Conservation (phyloP, 2,329 filamentous ascomycete genomes). For the Fusarium sp. region DNA sequence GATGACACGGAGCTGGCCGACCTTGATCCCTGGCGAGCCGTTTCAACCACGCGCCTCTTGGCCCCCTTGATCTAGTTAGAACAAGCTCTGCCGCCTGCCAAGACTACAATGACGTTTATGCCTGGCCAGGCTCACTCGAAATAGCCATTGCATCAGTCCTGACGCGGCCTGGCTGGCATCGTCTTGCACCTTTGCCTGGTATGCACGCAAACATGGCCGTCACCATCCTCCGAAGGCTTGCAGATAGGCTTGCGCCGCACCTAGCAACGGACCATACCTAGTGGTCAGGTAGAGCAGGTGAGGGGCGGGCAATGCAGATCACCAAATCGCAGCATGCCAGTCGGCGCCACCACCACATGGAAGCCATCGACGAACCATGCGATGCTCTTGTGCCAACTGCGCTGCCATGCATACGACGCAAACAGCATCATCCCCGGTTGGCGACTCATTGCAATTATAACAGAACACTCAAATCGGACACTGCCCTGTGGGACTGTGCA, state of each 20-base stretch:
- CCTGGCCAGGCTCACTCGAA: neutral
- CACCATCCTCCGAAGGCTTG: constrained; percentile 4
- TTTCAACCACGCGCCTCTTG: neutral
- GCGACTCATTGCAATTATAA: neutral
- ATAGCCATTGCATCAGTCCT: neutral
- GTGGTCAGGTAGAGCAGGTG: no score
- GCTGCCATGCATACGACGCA: neutral
- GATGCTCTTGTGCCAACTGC: neutral
- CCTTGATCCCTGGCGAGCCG: neutral
- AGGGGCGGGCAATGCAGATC: neutral
- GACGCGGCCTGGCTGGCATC: neutral
- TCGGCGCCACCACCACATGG: neutral
- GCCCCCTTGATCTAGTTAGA: no score
- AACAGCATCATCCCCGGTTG: neutral
- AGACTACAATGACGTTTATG: neutral
- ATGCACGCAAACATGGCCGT: neutral
- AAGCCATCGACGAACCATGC: neutral
- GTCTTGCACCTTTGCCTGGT: neutral
- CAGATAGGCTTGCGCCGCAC: neutral
- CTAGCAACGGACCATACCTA: no score
- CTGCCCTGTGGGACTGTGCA: neutral
- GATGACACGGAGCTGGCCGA: neutral
- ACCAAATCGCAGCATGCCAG: neutral
- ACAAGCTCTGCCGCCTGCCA: neutral
- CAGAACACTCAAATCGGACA: neutral